Base-by-base conservation (phyloP, 306 rosid species). In the Cercis canadensis region DNA sequence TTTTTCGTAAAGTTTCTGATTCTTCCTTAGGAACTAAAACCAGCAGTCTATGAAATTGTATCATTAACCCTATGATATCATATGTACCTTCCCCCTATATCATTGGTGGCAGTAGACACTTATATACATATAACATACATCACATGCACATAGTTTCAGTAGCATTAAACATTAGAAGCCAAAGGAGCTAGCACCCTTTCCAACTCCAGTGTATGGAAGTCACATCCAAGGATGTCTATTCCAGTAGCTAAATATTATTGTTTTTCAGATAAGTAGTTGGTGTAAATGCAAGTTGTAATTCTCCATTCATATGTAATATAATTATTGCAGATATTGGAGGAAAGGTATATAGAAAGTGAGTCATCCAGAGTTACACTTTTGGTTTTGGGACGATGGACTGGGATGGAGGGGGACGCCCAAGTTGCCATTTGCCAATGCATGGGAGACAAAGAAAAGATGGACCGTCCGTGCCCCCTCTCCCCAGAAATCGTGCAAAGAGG, bases 151-250 rank as follows among this genome's bases (percentile, higher is more conserved):
- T 64, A 43, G 73, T 80, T 72, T 77, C 72, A 77, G 81, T 76
- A 18, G 84, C 86, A 81, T 75, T 82, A 52, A 86, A 78, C 86
- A 61, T 61, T 64, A 68, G 60, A 57, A 65, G 70, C 76, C 65
- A 81, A 72, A 32, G 74, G 72, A 65, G 76, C 67, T 24, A 24
- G 4, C 10, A 40, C 49, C 67, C 64, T 59, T 74, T 40, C 81
- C 68, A 62, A 67, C 78, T 70, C 62, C 65, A 65, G 78, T 62
- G 67, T 67, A 69, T 79, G 80, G 67, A 67, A 62, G 85, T 85
- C 86, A 80, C 85, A 81, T 85, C 86, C 83, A 70, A 77, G 87
- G 77, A 73, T 66, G 90, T 74, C 88, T 57, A 78, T 83, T 82
- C 85, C 75, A 45, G 51, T 81, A 80, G 53, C 81, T 66, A 80